A percentile compares a stretch with the other conserved stretches of the same genome.
Evolutionary conservation across 495 filamentous ascomycete genomes (phyloP).

Genomic region (Penicillium lagena): DNA sequence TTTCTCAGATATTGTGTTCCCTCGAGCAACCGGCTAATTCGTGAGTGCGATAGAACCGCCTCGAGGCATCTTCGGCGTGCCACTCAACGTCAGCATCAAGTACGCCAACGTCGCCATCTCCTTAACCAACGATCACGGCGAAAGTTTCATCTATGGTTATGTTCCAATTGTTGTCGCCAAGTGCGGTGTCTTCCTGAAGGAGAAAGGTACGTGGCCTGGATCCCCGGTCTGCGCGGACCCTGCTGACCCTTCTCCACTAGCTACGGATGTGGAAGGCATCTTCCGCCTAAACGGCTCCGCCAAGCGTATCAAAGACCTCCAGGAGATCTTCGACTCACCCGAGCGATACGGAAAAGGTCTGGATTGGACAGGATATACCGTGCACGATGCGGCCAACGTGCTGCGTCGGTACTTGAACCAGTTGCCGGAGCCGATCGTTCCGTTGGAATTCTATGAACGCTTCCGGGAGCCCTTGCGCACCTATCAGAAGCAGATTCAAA

Average conservation of each 20-base stretch:
- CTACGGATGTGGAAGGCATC: conserved; percentile 93
- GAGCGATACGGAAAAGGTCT: conserved; percentile 95
- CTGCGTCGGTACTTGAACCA: conserved; percentile 92
- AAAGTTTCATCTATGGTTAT: conserved; percentile 97
- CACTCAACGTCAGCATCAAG: conserved; percentile 87
- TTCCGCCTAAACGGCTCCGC: conserved; percentile 96
- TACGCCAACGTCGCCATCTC: conserved; percentile 99
- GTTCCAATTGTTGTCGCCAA: conserved; percentile 98
- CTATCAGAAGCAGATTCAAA: conserved; percentile 61
- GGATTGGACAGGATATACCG: conserved; percentile 96
- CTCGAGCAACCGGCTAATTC: neutral
- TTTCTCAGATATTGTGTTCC: neutral
- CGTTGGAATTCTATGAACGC: conserved; percentile 83
- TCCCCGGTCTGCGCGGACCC: no score
- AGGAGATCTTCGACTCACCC: conserved; percentile 85
- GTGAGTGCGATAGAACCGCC: conserved; percentile 22
- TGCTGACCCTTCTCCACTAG: conserved; percentile 38
- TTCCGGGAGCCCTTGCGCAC: conserved; percentile 81
- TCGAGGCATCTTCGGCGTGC: conserved; percentile 84
- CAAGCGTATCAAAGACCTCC: conserved; percentile 95
- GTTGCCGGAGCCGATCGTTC: conserved; percentile 90
- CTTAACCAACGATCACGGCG: conserved; percentile 79
- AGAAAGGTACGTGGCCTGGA: conserved; percentile 66
- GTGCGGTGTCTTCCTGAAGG: conserved; percentile 95
- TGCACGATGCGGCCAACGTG: conserved; percentile 97